Conservation (phyloP, 805 yeast species). For the Blastobotrys americana region DNA sequence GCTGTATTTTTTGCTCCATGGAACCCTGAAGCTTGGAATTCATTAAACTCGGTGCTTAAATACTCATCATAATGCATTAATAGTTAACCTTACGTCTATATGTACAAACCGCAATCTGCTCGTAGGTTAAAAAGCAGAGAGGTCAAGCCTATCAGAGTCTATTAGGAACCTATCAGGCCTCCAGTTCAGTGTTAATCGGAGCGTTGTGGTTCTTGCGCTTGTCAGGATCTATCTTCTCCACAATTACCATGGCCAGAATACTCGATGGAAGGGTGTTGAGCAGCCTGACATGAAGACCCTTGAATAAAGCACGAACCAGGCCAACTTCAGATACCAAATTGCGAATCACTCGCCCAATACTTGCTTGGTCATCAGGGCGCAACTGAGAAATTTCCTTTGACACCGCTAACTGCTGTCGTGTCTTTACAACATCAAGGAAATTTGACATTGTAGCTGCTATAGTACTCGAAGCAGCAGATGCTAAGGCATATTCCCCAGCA, state of each 20-base stretch:
- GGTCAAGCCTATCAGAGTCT: too few species aligned
- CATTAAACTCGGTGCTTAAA: slow-evolving; percentile 2
- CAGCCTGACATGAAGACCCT: slow-evolving; percentile 33
- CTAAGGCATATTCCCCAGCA: slow-evolving; percentile 23
- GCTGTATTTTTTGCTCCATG: slow-evolving; percentile 60
- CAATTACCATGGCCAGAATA: slow-evolving; percentile 34
- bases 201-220: not conserved
- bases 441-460: slow-evolving; percentile 32
- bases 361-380: slow-evolving; percentile 32
- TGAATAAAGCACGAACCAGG: slow-evolving; percentile 27
- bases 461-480: slow-evolving; percentile 32
- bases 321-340: slow-evolving; percentile 34
- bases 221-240: slow-evolving; percentile 35
- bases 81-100: too few species aligned
- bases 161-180: too few species aligned
- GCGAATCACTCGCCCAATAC: slow-evolving; percentile 28
- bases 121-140: too few species aligned
- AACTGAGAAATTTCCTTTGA: slow-evolving; percentile 31
- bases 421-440: slow-evolving; percentile 36
- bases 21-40: slow-evolving; percentile 32
- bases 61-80: too few species aligned
- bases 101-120: too few species aligned
- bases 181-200: too few species aligned
- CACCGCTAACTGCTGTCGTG: slow-evolving; percentile 37
- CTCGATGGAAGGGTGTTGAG: slow-evolving; percentile 33